These are phyloP conservation scores for Dicorynia guianensis DNA, from an alignment of 306 rosid genomes.

Conservation along the genomic window DNA sequence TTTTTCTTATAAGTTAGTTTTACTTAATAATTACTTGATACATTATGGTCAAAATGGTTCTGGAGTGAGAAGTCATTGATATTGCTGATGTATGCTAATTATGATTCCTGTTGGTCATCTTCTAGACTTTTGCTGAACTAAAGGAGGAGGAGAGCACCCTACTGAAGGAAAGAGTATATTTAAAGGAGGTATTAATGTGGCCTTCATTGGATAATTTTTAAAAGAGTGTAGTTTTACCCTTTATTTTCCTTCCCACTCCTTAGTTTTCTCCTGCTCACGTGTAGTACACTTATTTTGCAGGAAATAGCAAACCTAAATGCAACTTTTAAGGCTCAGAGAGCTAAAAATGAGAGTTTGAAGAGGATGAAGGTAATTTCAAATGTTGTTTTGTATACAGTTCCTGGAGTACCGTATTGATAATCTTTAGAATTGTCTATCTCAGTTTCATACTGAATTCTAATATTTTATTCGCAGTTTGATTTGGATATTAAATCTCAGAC, in stretches of 20 bases:
- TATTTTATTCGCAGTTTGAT: constrained; percentile 60
- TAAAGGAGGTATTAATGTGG: constrained; percentile 59
- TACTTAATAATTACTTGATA: background rate
- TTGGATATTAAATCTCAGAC: constrained; percentile 46
- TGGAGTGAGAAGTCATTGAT: background rate
- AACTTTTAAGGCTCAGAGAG: constrained; percentile 59
- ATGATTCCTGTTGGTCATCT: constrained; percentile 22
- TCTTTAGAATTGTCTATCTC: background rate
- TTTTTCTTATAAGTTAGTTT: too few relatives aligned
- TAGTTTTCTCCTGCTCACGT: background rate
- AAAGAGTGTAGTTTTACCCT: background rate
- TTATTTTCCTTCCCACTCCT: background rate
- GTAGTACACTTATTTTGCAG: constrained; percentile 45
- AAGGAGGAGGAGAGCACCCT: constrained; percentile 81
- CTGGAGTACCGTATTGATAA: too few relatives aligned
- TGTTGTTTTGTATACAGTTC: background rate
- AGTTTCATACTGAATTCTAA: constrained; percentile 5
- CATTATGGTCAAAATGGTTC: background rate
- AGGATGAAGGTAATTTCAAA: constrained; percentile 70
- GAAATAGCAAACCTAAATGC: constrained; percentile 64
- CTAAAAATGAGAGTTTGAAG: constrained; percentile 75
- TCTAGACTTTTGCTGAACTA: constrained; percentile 77
- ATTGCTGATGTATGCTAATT: background rate
- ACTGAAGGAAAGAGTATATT: constrained; percentile 63
- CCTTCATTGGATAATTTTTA: background rate